Percentiles rank a stretch among this genome's conserved stretches.
Conservation (phyloP, 805 yeast species). For the Candida fluviatilis region DNA sequence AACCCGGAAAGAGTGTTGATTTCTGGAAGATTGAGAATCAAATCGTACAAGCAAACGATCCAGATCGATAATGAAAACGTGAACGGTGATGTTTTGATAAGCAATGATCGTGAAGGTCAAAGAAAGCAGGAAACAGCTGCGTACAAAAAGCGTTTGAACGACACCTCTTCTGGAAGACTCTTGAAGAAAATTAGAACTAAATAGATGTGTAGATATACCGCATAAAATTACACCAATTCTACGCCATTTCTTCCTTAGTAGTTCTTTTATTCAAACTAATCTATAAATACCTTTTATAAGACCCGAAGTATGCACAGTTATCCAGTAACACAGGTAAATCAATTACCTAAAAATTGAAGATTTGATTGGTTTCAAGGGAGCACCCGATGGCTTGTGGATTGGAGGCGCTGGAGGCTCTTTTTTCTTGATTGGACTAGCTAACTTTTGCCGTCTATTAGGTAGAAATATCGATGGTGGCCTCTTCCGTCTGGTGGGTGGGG, state of each 20-base stretch:
- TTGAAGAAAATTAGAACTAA: constrained; percentile 17
- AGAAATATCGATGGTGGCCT: constrained; percentile 9
- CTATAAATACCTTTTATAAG: no score
- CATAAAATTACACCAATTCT: neutral
- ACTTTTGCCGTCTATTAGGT: constrained; percentile 6
- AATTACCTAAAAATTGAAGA: constrained; percentile 26
- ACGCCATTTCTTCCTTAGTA: neutral
- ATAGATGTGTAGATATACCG: constrained; percentile 2
- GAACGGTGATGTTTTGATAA: constrained; percentile 26
- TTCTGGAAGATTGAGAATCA: constrained; percentile 68
- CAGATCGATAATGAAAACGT: constrained; percentile 42
- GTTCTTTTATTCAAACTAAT: neutral
- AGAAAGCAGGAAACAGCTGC: constrained; percentile 12
- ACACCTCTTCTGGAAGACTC: constrained; percentile 20
- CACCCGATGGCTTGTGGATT: constrained; percentile 6
- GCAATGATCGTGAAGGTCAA: constrained; percentile 14
- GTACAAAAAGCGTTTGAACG: constrained; percentile 21
- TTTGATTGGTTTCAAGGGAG: constrained; percentile 19
- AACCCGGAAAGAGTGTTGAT: constrained; percentile 62
- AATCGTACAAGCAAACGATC: constrained; percentile 75
- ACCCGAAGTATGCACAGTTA: neutral
- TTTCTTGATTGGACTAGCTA: neutral
- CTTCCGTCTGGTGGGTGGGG: constrained; percentile 1
- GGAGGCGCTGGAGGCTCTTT: constrained; percentile 5
- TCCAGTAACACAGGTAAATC: neutral